Percentiles rank a stretch among this genome's conserved stretches.
Conservation (phyloP, 2,329 filamentous ascomycete genomes). For the Penicillium sp. region DNA sequence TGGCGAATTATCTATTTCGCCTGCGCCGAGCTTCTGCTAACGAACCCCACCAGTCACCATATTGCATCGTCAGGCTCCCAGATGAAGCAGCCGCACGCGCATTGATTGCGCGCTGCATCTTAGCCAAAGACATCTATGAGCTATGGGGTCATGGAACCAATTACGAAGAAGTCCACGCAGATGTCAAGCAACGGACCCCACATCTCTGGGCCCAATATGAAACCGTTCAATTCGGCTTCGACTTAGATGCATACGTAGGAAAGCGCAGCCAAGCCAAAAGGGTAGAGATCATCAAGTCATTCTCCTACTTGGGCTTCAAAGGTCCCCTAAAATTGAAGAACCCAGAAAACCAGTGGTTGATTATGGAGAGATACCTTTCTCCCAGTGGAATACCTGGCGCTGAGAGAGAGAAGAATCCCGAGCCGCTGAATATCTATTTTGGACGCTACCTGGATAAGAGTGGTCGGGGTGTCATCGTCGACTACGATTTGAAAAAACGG, state of each 20-base stretch:
- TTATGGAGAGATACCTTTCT: constrained; percentile 78
- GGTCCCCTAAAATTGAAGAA: constrained; percentile 75
- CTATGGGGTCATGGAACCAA: constrained; percentile 75
- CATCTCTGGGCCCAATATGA: constrained; percentile 68
- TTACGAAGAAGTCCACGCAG: constrained; percentile 67
- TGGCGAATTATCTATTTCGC: background rate
- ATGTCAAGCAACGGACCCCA: constrained; percentile 59
- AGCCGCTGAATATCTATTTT: constrained; percentile 65
- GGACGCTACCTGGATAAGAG: constrained; percentile 69
- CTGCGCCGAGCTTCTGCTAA: background rate
- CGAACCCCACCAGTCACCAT: constrained; percentile 67
- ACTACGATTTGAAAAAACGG: constrained; percentile 88
- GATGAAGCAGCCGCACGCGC: constrained; percentile 63
- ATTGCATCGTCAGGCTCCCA: constrained; percentile 72
- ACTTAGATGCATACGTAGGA: constrained; percentile 77
- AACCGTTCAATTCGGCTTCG: constrained; percentile 74
- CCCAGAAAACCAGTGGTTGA: constrained; percentile 71
- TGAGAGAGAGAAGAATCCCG: constrained; percentile 42
- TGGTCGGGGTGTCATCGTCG: constrained; percentile 65
- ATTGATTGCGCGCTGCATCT: constrained; percentile 73
- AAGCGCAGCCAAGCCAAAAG: constrained; percentile 65
- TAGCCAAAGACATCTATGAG: constrained; percentile 81
- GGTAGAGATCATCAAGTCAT: constrained; percentile 75
- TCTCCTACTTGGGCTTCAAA: constrained; percentile 73
- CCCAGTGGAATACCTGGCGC: constrained; percentile 34